These are phyloP conservation scores for Penicillium manginii DNA, from an alignment of 495 filamentous ascomycete genomes.

Conservation along the genomic window DNA sequence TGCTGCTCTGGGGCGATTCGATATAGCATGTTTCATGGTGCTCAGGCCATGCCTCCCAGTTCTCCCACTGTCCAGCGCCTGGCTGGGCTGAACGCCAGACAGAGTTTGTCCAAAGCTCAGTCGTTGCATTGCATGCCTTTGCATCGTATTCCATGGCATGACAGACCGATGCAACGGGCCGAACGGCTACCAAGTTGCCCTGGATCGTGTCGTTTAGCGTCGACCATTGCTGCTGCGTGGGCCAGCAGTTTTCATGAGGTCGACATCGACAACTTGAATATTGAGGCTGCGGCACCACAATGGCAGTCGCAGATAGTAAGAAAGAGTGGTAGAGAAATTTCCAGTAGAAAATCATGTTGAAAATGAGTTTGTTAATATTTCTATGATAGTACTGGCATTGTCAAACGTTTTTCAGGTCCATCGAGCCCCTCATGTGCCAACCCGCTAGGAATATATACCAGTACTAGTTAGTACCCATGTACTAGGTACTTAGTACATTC, in stretches of 20 bases:
- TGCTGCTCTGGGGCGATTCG: slow-evolving; percentile 43
- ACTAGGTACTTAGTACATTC: no score
- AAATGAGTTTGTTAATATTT: no score
- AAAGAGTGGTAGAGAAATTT: slow-evolving; percentile 5
- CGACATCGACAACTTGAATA: slow-evolving; percentile 28
- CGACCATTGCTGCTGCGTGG: slow-evolving; percentile 39
- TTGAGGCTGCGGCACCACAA: slow-evolving; percentile 5
- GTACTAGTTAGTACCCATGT: no score
- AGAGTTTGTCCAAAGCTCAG: slow-evolving; percentile 27
- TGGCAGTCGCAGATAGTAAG: slow-evolving; percentile 1
- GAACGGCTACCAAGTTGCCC: slow-evolving; percentile 43
- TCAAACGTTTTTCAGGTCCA: no score
- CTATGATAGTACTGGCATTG: no score
- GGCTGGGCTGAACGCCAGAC: slow-evolving; percentile 28
- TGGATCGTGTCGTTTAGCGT: slow-evolving; percentile 39
- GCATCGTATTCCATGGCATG: slow-evolving; percentile 36
- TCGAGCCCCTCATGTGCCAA: no score
- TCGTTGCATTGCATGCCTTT: slow-evolving; percentile 30
- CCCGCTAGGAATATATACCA: no score
- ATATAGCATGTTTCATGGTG: slow-evolving; percentile 55
- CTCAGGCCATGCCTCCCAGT: slow-evolving; percentile 58
- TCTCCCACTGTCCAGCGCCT: slow-evolving; percentile 48
- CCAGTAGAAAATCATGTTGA: not conserved
- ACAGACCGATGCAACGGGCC: slow-evolving; percentile 45
- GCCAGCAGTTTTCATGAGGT: slow-evolving; percentile 41